A percentile compares a stretch with the other conserved stretches of the same genome.
Evolutionary conservation across 768 basidiomycete genomes (phyloP).

Genomic region (Termitomyces sp.): DNA sequence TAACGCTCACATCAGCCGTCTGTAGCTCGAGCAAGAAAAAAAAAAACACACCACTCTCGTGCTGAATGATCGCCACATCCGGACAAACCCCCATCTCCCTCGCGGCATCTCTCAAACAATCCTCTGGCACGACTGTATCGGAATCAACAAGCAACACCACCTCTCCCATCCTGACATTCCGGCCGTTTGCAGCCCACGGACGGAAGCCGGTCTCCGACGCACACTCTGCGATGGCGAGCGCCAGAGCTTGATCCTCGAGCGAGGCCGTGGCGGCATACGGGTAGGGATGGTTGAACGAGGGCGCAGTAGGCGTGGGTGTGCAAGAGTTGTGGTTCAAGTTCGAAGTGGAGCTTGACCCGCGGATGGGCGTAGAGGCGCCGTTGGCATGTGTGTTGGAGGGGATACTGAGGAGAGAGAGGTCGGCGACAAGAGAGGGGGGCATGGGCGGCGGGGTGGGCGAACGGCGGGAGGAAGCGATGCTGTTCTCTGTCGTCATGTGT

Average conservation of each 20-base stretch:
- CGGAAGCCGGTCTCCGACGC: slow-evolving; percentile 50
- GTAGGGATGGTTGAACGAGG: no score
- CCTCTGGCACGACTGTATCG: slow-evolving; percentile 74
- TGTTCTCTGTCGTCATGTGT: not conserved
- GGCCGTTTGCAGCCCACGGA: slow-evolving; percentile 75
- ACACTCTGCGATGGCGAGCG: slow-evolving; percentile 68
- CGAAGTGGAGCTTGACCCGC: not conserved
- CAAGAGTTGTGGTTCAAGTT: not conserved
- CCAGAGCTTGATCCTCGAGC: slow-evolving; percentile 68
- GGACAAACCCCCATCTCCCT: slow-evolving; percentile 73
- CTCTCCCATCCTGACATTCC: slow-evolving; percentile 66
- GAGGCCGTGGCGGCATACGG: slow-evolving; percentile 27
- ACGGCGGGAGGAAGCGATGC: not conserved
- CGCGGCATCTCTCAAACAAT: slow-evolving; percentile 82
- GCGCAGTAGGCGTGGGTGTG: not conserved
- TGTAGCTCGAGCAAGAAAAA: not conserved
- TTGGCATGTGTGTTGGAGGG: not conserved
- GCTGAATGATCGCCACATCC: slow-evolving; percentile 81
- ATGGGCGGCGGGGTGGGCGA: not conserved
- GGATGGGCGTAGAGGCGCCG: not conserved
- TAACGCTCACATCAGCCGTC: slow-evolving; percentile 4
- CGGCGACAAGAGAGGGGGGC: not conserved
- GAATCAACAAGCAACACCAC: slow-evolving; percentile 77
- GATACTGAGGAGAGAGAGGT: slow-evolving; percentile 5
- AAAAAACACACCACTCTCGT: slow-evolving; percentile 54